These are phyloP conservation scores for Suillus luteus DNA, from an alignment of 768 basidiomycete species.

Conservation along the genomic window DNA sequence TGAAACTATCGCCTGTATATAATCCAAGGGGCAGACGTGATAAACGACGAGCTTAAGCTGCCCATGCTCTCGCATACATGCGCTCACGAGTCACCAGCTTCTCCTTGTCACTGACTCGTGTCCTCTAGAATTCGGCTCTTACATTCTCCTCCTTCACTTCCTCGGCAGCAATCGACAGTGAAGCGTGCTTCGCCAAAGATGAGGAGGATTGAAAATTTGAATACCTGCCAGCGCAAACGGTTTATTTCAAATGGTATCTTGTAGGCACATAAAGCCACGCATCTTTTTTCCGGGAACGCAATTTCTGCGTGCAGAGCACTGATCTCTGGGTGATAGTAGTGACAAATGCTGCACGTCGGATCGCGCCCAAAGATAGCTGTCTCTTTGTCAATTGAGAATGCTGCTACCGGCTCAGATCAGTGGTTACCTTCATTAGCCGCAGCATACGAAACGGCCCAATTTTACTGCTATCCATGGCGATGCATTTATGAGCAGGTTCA, in stretches of 20 bases:
- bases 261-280: conserved; percentile 14
- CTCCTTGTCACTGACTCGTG: conserved; percentile 9
- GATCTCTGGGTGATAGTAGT: conserved; percentile 63
- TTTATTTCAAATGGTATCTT: not conserved
- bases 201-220: conserved; percentile 24
- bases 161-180: conserved; percentile 55
- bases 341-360: conserved; percentile 59
- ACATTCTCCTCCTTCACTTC: conserved; percentile 13
- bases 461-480: too few relatives aligned
- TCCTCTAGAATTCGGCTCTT: not conserved
- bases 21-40: too few relatives aligned
- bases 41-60: too few relatives aligned
- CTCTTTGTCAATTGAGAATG: conserved; percentile 72
- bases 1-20: not conserved
- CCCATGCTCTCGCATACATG: too few relatives aligned
- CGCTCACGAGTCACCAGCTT: too few relatives aligned
- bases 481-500: too few relatives aligned
- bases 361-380: conserved; percentile 62
- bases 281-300: conserved; percentile 63
- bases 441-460: too few relatives aligned
- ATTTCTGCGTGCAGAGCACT: conserved; percentile 67
- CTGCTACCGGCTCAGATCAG: conserved; percentile 40
- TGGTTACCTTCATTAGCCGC: too few relatives aligned
- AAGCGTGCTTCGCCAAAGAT: too few relatives aligned
- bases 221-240: conserved; percentile 38